Conservation (phyloP, 768 basidiomycete genomes). For the Gymnopilus dilepis region DNA sequence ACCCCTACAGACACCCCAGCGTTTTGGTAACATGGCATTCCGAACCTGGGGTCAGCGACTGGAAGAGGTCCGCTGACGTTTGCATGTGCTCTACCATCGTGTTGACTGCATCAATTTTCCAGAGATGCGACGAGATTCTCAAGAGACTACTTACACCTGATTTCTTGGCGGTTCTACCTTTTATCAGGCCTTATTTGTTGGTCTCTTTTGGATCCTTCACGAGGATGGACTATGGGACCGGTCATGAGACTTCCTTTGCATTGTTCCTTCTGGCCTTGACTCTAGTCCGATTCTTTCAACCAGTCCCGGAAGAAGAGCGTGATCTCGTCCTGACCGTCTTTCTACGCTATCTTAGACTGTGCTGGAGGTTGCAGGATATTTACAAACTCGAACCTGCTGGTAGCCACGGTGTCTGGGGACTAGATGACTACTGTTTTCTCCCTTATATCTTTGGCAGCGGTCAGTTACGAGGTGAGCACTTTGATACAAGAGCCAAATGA, state of each 20-base stretch:
- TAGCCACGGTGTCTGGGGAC: constrained; percentile 97
- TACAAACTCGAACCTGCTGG: constrained; percentile 96
- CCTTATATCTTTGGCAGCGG: constrained; percentile 92
- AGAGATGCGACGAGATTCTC: constrained; percentile 63
- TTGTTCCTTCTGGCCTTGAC: constrained; percentile 76
- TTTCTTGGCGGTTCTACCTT: constrained; percentile 53
- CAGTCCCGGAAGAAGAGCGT: constrained; percentile 65
- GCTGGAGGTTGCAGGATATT: constrained; percentile 85
- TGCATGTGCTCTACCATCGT: constrained; percentile 6
- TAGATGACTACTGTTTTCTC: constrained; percentile 91
- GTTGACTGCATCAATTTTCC: constrained; percentile 21
- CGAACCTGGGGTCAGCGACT: constrained; percentile 81
- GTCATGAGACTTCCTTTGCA: constrained; percentile 91
- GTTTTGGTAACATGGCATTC: constrained; percentile 93
- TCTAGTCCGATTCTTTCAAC: constrained; percentile 69
- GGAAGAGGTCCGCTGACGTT: constrained; percentile 60
- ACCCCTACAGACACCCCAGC: constrained; percentile 71
- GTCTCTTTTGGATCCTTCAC: constrained; percentile 89
- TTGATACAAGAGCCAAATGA: constrained; percentile 9
- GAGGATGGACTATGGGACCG: constrained; percentile 96
- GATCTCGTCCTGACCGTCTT: constrained; percentile 66
- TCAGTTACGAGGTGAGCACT: constrained; percentile 72
- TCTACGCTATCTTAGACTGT: constrained; percentile 77
- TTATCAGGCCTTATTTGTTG: constrained; percentile 78
- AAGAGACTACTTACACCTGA: constrained; percentile 50